Percentiles rank a stretch among this genome's conserved stretches.
Conservation (phyloP, 805 yeast species). For the Ogataea corticis region DNA sequence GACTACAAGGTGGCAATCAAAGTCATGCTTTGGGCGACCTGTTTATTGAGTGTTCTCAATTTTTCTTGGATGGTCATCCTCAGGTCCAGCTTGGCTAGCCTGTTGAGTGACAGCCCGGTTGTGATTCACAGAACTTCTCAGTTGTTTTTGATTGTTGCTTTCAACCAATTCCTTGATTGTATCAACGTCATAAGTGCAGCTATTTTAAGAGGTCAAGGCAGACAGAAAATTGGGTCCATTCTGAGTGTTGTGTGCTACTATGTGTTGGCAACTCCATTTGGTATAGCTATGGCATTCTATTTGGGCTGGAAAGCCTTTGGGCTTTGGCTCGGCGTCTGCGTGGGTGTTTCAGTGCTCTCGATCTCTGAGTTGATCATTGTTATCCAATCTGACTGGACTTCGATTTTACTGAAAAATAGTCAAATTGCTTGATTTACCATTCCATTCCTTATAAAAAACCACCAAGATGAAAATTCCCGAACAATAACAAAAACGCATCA, state of each 20-base stretch:
- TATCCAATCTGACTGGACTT: constrained; percentile 52
- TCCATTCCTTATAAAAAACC: not conserved
- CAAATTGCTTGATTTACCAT: constrained; percentile 15
- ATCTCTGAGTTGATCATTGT: constrained; percentile 43
- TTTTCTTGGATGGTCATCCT: constrained; percentile 40
- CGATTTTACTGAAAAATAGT: constrained; percentile 39
- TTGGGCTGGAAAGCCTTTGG: constrained; percentile 43
- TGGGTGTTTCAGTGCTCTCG: constrained; percentile 44
- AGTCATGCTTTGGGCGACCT: constrained; percentile 38
- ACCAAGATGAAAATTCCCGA: not conserved
- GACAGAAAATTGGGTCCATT: constrained; percentile 53
- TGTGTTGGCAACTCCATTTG: constrained; percentile 49
- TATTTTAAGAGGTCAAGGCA: constrained; percentile 53
- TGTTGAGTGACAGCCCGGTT: constrained; percentile 42
- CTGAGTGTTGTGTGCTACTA: constrained; percentile 49
- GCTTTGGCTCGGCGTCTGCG: constrained; percentile 48
- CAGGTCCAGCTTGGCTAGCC: constrained; percentile 39
- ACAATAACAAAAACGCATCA: not conserved
- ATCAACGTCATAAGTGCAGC: constrained; percentile 48
- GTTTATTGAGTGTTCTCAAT: constrained; percentile 36
- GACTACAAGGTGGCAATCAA: constrained; percentile 38
- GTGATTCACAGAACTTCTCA: constrained; percentile 40
- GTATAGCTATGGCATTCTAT: constrained; percentile 44
- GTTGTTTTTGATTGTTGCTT: constrained; percentile 46
- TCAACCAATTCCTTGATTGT: constrained; percentile 52